phyloP scores from a whole-genome alignment of 345 rosid genomes.

The Populus alba region DNA sequence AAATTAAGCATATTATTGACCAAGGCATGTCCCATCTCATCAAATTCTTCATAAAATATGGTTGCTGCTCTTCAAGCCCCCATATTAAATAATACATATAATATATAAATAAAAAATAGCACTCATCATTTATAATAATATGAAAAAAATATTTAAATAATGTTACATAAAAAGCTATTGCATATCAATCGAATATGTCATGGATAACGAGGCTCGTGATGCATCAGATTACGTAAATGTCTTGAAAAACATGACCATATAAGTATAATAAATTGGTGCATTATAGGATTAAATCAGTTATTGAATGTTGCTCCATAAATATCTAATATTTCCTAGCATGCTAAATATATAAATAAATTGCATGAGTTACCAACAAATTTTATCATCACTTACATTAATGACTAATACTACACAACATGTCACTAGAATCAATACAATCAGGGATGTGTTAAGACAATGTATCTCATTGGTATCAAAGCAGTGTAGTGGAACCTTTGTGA shows the following conservation, averaged over 20 bases:
- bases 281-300: not conserved
- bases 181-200: not conserved
- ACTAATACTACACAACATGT: too few relatives aligned
- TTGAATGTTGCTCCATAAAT: not conserved
- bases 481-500: not conserved
- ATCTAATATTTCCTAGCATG: not conserved
- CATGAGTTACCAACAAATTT: not conserved
- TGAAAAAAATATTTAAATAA: not conserved
- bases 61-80: not conserved
- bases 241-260: not conserved
- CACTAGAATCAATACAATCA: too few relatives aligned
- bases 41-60: too few relatives aligned
- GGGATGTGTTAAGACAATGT: not conserved
- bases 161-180: not conserved
- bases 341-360: not conserved
- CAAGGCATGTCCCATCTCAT: too few relatives aligned
- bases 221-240: not conserved
- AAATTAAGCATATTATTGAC: too few relatives aligned
- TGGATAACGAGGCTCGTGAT: not conserved
- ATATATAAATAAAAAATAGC: not conserved
- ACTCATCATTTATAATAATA: not conserved
- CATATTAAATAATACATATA: not conserved
- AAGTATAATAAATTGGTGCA: not conserved
- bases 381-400: too few relatives aligned
- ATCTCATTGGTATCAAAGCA: not conserved